Evolutionary conservation across 2,329 filamentous ascomycete genomes (phyloP).

Genomic region (Aspergillus unguis): DNA sequence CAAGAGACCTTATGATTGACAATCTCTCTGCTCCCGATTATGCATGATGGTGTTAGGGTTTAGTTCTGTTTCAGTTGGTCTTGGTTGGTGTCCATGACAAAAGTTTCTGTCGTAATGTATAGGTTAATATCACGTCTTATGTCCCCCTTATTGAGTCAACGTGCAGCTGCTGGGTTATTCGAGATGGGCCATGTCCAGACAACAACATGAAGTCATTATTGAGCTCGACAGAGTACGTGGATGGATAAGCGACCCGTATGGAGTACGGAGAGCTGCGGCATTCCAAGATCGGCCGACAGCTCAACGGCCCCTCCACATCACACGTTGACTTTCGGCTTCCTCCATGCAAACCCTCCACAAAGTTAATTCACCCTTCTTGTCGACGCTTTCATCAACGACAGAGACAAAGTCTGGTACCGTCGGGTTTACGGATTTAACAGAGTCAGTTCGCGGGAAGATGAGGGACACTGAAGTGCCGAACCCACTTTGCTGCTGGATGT

Average conservation of each 20-base stretch:
- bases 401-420: too few relatives aligned
- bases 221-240: too few relatives aligned
- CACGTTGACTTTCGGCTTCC: background rate
- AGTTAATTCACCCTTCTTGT: too few relatives aligned
- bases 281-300: background rate
- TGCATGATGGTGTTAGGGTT: constrained; percentile 10
- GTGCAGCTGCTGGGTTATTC: background rate
- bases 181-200: background rate
- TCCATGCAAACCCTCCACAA: too few relatives aligned
- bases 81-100: background rate
- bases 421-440: too few relatives aligned
- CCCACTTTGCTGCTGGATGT: background rate
- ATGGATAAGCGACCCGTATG: too few relatives aligned
- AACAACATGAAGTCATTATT: background rate
- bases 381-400: too few relatives aligned
- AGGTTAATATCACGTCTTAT: background rate
- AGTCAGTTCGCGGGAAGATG: too few relatives aligned
- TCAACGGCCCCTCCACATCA: background rate
- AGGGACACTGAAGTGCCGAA: too few relatives aligned
- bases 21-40: background rate
- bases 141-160: background rate
- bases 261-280: too few relatives aligned
- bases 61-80: background rate
- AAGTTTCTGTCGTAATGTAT: background rate
- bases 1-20: constrained; percentile 1